Percentiles rank a stretch among this genome's conserved stretches.
Evolutionary conservation across 2,329 filamentous ascomycete species (phyloP).

Genomic region (Davidsoniella virescens): DNA sequence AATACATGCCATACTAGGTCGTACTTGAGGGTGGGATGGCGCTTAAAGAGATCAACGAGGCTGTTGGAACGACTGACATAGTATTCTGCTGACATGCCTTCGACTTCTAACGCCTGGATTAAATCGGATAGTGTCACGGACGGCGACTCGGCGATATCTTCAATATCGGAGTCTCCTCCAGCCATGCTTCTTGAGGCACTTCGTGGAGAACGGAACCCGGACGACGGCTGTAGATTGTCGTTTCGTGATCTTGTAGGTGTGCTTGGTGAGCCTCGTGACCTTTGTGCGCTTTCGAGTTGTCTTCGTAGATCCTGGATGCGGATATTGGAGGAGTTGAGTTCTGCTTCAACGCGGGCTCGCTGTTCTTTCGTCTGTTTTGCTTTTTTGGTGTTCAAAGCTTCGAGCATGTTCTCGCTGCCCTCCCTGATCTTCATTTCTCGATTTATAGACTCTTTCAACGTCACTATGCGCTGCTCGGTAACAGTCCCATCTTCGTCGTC

Average conservation of each 20-base stretch:
- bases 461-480: slow-evolving; percentile 57
- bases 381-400: slow-evolving; percentile 87
- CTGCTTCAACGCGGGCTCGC: slow-evolving; percentile 62
- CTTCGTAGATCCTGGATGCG: slow-evolving; percentile 45
- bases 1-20: slow-evolving; percentile 94
- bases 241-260: slow-evolving; percentile 38
- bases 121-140: slow-evolving; percentile 84
- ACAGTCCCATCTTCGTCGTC: slow-evolving; percentile 41
- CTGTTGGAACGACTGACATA: slow-evolving; percentile 88
- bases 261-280: slow-evolving; percentile 28
- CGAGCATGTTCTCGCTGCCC: slow-evolving; percentile 92
- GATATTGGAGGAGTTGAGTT: slow-evolving; percentile 75
- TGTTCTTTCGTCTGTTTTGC: slow-evolving; percentile 89
- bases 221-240: slow-evolving; percentile 30
- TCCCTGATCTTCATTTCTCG: slow-evolving; percentile 97
- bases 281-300: slow-evolving; percentile 44
- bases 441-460: slow-evolving; percentile 69
- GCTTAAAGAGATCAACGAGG: slow-evolving; percentile 90
- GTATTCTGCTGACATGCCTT: slow-evolving; percentile 80
- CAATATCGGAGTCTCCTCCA: slow-evolving; percentile 43
- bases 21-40: slow-evolving; percentile 85
- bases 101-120: slow-evolving; percentile 72
- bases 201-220: slow-evolving; percentile 38
- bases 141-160: slow-evolving; percentile 66
- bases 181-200: slow-evolving; percentile 39